These are phyloP conservation scores for Gardenia jasminoides DNA, from an alignment of 257 asterid species.

Conservation along the genomic window DNA sequence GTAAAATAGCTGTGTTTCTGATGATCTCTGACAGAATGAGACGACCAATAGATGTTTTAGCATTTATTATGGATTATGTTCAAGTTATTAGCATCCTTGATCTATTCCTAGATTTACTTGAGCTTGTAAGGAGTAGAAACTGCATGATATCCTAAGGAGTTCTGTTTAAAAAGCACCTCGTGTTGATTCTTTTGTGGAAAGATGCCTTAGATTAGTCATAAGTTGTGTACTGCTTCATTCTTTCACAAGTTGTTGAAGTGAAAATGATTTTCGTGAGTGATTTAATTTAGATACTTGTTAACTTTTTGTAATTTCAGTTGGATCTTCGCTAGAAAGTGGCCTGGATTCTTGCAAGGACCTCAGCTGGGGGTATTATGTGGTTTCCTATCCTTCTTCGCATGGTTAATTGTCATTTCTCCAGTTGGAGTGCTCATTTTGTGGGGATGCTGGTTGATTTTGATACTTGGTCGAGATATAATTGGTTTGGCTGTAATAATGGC, in stretches of 20 bases:
- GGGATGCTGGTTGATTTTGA: conserved; percentile 94
- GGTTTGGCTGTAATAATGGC: conserved; percentile 99
- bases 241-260: background rate
- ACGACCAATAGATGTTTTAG: background rate
- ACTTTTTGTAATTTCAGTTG: conserved; percentile 59
- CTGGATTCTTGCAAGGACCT: conserved; percentile 76
- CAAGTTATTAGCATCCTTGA: background rate
- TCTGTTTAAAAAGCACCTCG: background rate
- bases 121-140: background rate
- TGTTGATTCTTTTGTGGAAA: background rate
- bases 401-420: conserved; percentile 89
- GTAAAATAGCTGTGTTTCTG: background rate
- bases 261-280: background rate
- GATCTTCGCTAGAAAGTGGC: conserved; percentile 99
- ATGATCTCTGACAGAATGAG: background rate
- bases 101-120: background rate
- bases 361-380: conserved; percentile 82
- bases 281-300: conserved; percentile 25
- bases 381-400: conserved; percentile 69
- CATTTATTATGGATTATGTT: background rate
- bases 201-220: background rate
- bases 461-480: conserved; percentile 89
- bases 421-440: conserved; percentile 71
- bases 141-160: background rate
- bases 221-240: background rate